Evolutionary conservation across 768 basidiomycete genomes (phyloP), one percentile per base, ranked within the genome.

Genomic region (Kwoniella bestiolae): DNA sequence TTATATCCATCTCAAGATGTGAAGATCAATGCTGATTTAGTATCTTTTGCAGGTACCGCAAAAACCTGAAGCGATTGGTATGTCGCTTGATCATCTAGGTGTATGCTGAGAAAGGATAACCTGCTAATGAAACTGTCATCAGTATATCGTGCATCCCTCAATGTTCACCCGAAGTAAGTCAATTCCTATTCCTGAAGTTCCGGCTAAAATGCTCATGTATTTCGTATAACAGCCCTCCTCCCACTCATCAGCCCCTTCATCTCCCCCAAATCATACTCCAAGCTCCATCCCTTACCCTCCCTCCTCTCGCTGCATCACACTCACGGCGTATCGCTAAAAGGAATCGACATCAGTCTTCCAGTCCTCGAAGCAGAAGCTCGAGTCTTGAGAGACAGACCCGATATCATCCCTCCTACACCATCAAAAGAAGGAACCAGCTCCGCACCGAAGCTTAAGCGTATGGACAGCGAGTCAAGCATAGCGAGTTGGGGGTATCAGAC

Each of bases 121-220:
- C n/a, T n/a, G n/a, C n/a, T n/a, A n/a, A n/a, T 47, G 25, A 47
- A 8, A 23, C n/a, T 46, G 26, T 41, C 28, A 31, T 6, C 45
- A 74, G 71, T 77, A 77, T 53, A 72, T 77, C 51, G 69, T 77
- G 2, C 73, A 71, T 46, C 73, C 76, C 0, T 73, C 76, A 16
- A 35, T 64, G 1, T 73, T 74, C 61, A 77, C 76, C 1, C 46
- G 63, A 32, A 70, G 74, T 75, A 47, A 47, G 71, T 35, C 32
- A 9, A 26, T 28, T 16, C 12, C 32, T 7, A 2, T n/a, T 23
- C 8, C 5, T 23, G n/a, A 14, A 8, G 8, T 25, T 55, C 23
- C 45, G 47, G 2, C 8, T 61, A 16, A 31, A 2, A 47, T 51
- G n/a, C 38, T 34, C 23, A 18, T n/a, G 5, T 12, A 18, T 38